Base-by-base conservation (phyloP, 1,284 basidiomycete species). In the Anthracocystis panici-leucophaei region DNA sequence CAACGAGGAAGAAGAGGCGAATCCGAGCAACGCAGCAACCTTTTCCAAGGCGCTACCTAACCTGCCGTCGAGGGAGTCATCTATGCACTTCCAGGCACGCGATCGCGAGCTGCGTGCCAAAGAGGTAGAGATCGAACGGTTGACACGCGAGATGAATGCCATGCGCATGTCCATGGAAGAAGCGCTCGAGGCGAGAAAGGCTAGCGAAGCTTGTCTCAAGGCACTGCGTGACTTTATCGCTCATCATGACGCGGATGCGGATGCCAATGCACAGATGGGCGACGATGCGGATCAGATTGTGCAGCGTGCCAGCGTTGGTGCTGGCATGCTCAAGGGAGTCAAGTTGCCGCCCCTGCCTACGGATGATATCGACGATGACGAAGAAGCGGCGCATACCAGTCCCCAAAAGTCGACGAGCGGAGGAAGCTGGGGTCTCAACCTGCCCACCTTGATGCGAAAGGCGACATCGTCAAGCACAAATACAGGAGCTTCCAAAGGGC, bases 291-390 rank as follows among this genome's bases (percentile, higher is more conserved):
- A 66, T 56, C 49, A 42, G n/a, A 54, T 67, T 5, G 61, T 77
- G 31, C 59, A 65, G 23, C n/a, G 44, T 12, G 51, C 70, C 3
- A 77, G 75, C 35, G 57, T 77, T 12, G 75, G 75, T 5, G 55
- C 75, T 5, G 75, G 75, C 0, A 40, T 77, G 41, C 65, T 82
- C 25, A 68, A 67, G 16, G 79, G 73, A 0, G 70, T 82, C 58
- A 82, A 82, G 55, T 50, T 82, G 31, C 81, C 81, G 2, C 81
- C 81, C 3, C 38, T 82, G 53, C 81, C 81, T 4, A 81, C 81
- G 40, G 79, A 80, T 40, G 46, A 67, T 14, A 75, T 78, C 18
- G 71, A 61, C 20, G 81, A 81, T 41, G 78, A 73, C 8, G 66
- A 65, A 27, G 78, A 78, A 31, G 59, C 58, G 23, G 74, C 50